Evolutionary conservation across 1,139 yeast genomes (phyloP), one percentile per base, ranked within the genome.

Genomic region (Yamadazyma taylorii): DNA sequence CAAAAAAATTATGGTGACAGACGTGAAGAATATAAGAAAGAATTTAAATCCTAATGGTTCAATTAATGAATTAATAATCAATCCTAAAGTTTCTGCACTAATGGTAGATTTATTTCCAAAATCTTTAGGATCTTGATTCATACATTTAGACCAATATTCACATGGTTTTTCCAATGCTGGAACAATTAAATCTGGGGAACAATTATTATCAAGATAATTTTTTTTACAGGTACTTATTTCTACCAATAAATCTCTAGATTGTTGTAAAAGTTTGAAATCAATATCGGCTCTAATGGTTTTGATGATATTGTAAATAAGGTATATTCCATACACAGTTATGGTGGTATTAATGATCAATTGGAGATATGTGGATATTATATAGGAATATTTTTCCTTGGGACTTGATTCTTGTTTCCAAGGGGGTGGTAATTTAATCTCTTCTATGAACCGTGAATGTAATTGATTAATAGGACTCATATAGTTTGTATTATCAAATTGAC

Each of bases 41-140:
- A 83, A 77, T 51, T 81, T 76, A 24, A 71, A 53, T 3, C 85
- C 80, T 32, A 85, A 69, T 0, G 86, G 85, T 45, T 81, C 85
- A 14, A 82, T 66, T 42, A 83, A 67, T 0, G 83, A 72, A 48
- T 81, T 81, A n/a, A 82, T 43, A 9, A 82, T 66, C 39, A 78
- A 62, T 0, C 88, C 89, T 2, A 83, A 48, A 0, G 84, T 78
- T 41, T 78, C 78, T 0, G 87, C 86, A 55, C 81, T 74, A 11
- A 82, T 66, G 41, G 67, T 68, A 5, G 82, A 73, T 38, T 63
- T 63, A 37, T 69, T 63, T 25, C 77, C 60, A 53, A 63, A 43
- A 44, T 67, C 52, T 45, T 56, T 50, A 3, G 81, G 77, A 37
- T 78, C 78, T 45, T 74, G 76, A 36, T 66, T 66, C 81, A 81